Base-by-base conservation (phyloP, 495 filamentous ascomycete species). In the Aspergillus bertholletiae region DNA sequence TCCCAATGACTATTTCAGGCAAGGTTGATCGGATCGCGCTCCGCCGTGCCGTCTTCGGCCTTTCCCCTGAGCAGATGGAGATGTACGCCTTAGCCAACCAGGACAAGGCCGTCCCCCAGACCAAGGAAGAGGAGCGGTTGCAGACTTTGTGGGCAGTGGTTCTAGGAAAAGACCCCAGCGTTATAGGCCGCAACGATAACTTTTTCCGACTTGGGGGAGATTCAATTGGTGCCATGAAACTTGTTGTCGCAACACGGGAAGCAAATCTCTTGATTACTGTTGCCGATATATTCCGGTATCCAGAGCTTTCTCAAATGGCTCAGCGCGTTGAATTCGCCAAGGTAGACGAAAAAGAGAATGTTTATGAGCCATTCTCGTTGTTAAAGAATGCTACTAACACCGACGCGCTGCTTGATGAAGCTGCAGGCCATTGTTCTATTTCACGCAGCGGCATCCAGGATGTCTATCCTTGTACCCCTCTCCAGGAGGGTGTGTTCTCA, bases 121-220 rank as follows among this genome's bases (percentile, higher is more conserved):
- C 59, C 11, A 24, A 49, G 8, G 55, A 35, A 12, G 66, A 76
- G 51, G 56, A 50, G 26, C 51, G 27, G 17, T 57, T 80, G 3
- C 67, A 60, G 28, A 20, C 41, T 2, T 45, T 73, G 8, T 77
- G 72, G 74, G 65, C 63, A 11, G 8, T 49, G 0, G 58, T 71
- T 7, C 55, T 79, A 0, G 60, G 58, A 0, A 54, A 72, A 0
- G 7, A 52, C 0, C 21, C 40, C 0, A 56, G 55, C 2, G 22
- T 45, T 0, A 64, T 75, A 30, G 59, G 55, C 0, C 18, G 39
- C 6, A 41, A 62, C 8, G 70, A 77, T 53, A 76, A 62, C 62
- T 82, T 83, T 62, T 76, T 83, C 49, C 57, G 56, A 15, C 45
- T 80, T 0, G 81, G 81, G 3, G 80, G 80, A 2, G 76, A 83